Evolutionary conservation across 2,329 filamentous ascomycete species (phyloP).

Genomic region (Teratosphaeria pseudoeucalypti): DNA sequence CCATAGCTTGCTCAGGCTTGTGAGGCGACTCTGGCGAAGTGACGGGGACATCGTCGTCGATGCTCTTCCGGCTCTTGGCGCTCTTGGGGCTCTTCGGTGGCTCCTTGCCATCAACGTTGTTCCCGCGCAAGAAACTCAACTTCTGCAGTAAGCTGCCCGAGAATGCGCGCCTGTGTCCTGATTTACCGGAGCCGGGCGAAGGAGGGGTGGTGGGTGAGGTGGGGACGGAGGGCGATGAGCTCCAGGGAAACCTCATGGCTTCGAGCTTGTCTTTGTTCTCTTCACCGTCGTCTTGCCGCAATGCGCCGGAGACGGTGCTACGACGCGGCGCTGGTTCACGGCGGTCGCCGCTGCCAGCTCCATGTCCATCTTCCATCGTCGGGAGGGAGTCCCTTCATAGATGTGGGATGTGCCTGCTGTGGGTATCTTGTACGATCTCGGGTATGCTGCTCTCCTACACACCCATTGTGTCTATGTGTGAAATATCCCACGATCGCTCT

Average conservation of each 20-base stretch:
- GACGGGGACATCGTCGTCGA: conserved; percentile 22
- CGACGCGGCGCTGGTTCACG: conserved; percentile 3
- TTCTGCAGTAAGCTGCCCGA: conserved; percentile 58
- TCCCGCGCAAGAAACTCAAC: conserved; percentile 56
- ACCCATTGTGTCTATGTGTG: neutral
- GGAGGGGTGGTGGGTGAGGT: conserved; percentile 6
- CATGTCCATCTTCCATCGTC: conserved; percentile 6
- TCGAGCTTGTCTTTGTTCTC: conserved; percentile 6
- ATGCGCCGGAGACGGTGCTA: conserved; percentile 4
- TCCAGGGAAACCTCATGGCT: conserved; percentile 19
- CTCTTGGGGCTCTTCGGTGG: conserved; percentile 17
- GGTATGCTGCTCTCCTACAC: neutral
- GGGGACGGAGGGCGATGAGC: conserved; percentile 10
- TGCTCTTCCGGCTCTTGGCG: conserved; percentile 18
- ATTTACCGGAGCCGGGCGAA: neutral
- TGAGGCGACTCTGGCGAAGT: conserved; percentile 8
- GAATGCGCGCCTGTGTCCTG: conserved; percentile 42
- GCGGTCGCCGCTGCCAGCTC: conserved; percentile 6
- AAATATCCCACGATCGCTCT: neutral
- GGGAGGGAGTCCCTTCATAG: neutral
- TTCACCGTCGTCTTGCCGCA: neutral
- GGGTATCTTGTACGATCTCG: neutral
- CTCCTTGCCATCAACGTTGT: conserved; percentile 24
- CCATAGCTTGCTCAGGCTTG: conserved; percentile 41
- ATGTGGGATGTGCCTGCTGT: neutral